Conservation (phyloP, 495 filamentous ascomycete species). For the Staphylotrichum longicolle region DNA sequence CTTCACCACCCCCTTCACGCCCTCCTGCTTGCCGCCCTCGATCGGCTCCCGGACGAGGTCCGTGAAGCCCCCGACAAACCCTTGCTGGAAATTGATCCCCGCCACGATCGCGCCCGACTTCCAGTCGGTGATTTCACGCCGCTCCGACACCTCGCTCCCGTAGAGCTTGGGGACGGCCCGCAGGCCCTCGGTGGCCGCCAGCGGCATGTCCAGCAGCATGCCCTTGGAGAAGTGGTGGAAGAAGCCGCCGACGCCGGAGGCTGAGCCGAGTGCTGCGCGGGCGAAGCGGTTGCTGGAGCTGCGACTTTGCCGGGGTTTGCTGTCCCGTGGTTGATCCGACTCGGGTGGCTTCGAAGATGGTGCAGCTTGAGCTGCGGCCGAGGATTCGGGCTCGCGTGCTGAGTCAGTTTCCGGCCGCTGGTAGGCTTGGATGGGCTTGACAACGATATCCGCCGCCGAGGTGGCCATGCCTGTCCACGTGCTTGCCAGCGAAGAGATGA, state of each 20-base stretch:
- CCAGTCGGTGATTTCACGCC: conserved; percentile 63
- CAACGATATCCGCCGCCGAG: background rate
- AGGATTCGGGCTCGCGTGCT: too few relatives aligned
- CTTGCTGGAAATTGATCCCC: conserved; percentile 62
- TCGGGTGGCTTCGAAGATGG: too few relatives aligned
- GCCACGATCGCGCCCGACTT: conserved; percentile 45
- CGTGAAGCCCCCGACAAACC: conserved; percentile 66
- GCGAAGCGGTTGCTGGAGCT: background rate
- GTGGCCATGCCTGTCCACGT: background rate
- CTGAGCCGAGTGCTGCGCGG: background rate
- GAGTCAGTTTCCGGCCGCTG: too few relatives aligned
- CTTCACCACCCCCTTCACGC: conserved; percentile 63
- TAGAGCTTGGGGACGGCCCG: conserved; percentile 78
- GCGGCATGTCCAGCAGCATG: conserved; percentile 74
- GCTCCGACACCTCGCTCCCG: conserved; percentile 70
- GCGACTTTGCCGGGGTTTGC: too few relatives aligned
- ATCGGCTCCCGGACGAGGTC: conserved; percentile 67
- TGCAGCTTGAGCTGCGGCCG: too few relatives aligned
- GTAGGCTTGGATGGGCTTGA: background rate
- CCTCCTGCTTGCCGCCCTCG: conserved; percentile 63
- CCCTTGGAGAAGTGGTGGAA: background rate
- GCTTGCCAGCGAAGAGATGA: background rate
- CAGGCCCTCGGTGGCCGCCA: conserved; percentile 75
- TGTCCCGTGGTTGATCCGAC: too few relatives aligned
- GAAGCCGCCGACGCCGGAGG: conserved; percentile 3